Base-by-base conservation (phyloP, 768 basidiomycete species). In the Kwoniella sp. region DNA sequence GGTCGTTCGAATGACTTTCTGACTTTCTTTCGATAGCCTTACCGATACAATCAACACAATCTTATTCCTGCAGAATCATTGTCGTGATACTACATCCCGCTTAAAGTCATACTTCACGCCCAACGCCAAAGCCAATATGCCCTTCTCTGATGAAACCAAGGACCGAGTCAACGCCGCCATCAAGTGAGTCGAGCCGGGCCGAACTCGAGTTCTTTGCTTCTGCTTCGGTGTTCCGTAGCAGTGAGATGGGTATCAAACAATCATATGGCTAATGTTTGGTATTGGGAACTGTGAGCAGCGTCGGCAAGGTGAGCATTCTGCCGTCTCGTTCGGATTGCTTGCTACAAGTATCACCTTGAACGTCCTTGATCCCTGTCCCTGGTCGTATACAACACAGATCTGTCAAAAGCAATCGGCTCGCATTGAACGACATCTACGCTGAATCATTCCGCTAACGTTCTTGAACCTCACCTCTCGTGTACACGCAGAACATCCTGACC, bases 401-500 rank as follows among this genome's bases (percentile, higher is more conserved):
- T n/a, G n/a, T n/a, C n/a, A n/a, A n/a, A n/a, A n/a, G n/a, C n/a
- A n/a, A n/a, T n/a, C n/a, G n/a, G n/a, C n/a, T n/a, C 12, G 12
- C 13, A 23, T 3, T 3, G 41, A 34, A 45, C 34, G 55, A 34
- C n/a, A n/a, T n/a, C n/a, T n/a, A n/a, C n/a, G n/a, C n/a, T n/a
- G n/a, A n/a, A 58, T 20, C 41, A 0, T 22, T 11, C 12, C 8
- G 47, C 61, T 61, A 54, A 64, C 31, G 25, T 29, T 37, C n/a
- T 28, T 34, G 34, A 5, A 5, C 7, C 34, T 7, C 28, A 22
- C n/a, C n/a, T n/a, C n/a, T n/a, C n/a, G n/a, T n/a, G n/a, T n/a
- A n/a, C n/a, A n/a, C n/a, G n/a, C 75, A 96, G 93, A 92, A 90
- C 65, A 85, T 93, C 74, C 79, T 96, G 58, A 93, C 96, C 82